Evolutionary conservation across 495 filamentous ascomycete genomes (phyloP), one percentile per base, ranked within the genome.

Genomic region (Talaromyces borbonicus): DNA sequence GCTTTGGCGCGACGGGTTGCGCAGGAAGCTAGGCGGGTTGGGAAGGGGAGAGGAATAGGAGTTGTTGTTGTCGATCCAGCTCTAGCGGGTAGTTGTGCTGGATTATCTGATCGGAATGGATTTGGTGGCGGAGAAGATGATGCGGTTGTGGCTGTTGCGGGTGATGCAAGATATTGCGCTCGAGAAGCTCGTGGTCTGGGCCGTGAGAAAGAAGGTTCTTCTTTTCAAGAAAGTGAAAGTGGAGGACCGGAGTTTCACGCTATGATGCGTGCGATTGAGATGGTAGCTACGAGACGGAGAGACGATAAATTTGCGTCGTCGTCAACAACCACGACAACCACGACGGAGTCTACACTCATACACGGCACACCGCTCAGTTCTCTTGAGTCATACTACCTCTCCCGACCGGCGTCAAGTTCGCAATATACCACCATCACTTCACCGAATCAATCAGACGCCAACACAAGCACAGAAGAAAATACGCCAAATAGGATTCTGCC

Each of bases 191-290:
- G 20, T 14, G 11, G 5, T 12, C 7, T 9, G n/a, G 30, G 3
- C 6, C 18, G 36, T 15, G 7, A 4, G 8, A 33, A 20, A 2
- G 51, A 49, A 33, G 16, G 50, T 5, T 51, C 33, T 7, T 71
- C 66, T 35, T 46, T 64, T 11, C 35, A 61, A 0, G 62, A 69
- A 35, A 18, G 54, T 8, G 66, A 62, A 25, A 18, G 38, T 14
- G 87, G 85, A 32, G 88, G 92, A 46, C 75, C 80, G 1, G 83
- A 89, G 69, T 77, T 81, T 12, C 92, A 98, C 56, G 78, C 87
- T 5, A 74, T 85, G 9, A 80, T 96, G 74, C 74, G 93, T 41
- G 87, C 80, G n/a, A 84, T 92, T 48, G 88, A 80, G 48, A 83
- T 96, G 65, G 79, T 97, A 47, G 85, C 87, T 2, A 85, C 83